These are phyloP conservation scores for Thuja plicata DNA, from an alignment of 83 land plant species.

Conservation along the genomic window DNA sequence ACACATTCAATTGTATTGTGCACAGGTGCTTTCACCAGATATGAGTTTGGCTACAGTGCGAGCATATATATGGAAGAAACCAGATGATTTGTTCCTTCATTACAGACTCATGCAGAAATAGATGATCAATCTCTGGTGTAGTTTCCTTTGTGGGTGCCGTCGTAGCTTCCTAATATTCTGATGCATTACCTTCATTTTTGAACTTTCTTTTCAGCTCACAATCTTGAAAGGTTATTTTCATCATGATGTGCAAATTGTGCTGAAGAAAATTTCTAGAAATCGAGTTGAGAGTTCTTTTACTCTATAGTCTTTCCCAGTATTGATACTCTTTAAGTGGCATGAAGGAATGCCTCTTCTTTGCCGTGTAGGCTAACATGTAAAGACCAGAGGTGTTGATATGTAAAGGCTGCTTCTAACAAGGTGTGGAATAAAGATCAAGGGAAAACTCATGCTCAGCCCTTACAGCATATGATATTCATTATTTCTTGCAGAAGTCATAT, in stretches of 20 bases:
- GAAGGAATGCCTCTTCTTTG: slow-evolving; percentile 2
- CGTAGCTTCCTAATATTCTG: slow-evolving; percentile 10
- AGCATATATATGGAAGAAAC: slow-evolving; percentile 95
- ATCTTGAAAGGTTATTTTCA: slow-evolving; percentile 1
- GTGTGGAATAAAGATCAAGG: slow-evolving; percentile 15
- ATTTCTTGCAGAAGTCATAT: background rate
- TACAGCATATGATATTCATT: background rate
- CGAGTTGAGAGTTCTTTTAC: background rate
- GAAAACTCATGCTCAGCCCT: background rate
- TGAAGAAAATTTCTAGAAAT: background rate
- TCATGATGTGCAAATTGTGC: background rate
- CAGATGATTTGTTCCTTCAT: slow-evolving; percentile 86
- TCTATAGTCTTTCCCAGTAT: slow-evolving; percentile 11
- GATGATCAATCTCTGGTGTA: slow-evolving; percentile 12
- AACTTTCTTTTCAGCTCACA: slow-evolving; percentile 6
- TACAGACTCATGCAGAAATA: slow-evolving; percentile 50
- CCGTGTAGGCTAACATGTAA: slow-evolving; percentile 8
- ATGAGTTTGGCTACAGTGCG: slow-evolving; percentile 97
- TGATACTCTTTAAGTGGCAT: slow-evolving; percentile 9
- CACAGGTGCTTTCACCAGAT: slow-evolving; percentile 80
- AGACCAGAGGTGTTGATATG: slow-evolving; percentile 13
- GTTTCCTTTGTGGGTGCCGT: background rate
- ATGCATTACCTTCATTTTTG: slow-evolving; percentile 12
- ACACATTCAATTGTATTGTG: background rate
- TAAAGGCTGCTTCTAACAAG: slow-evolving; percentile 20